Base-by-base conservation (phyloP, 208 protist species). In the Leishmania lainsoni region DNA sequence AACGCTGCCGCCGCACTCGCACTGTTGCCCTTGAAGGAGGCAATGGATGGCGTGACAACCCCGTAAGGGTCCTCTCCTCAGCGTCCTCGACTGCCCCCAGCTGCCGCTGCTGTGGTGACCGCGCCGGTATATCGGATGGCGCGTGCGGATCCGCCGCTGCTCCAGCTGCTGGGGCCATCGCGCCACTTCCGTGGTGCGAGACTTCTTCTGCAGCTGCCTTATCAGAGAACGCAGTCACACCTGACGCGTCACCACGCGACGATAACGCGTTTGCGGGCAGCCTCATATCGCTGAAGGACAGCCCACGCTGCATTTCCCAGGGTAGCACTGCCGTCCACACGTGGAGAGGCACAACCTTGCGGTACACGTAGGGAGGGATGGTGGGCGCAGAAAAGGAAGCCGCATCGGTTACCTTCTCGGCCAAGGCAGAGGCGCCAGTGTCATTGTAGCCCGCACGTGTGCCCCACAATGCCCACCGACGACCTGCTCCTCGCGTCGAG, bases 301-400 rank as follows among this genome's bases (percentile, higher is more conserved):
- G 90, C 16, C 94, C 94, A 6, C 92, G 90, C 79, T 96, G 92
- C 85, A 95, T 90, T 81, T 97, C 92, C 92, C 94, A 97, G 16
- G 94, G 94, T 76, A 97, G 87, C 78, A 97, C 83, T 26, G 94
- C 86, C 14, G 94, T 92, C 91, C 92, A 97, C 70, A 97, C 81
- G 20, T 79, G 81, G 80, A 97, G 80, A 22, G 92, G 92, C 54
- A 97, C 82, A 9, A 79, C 75, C 51, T 85, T 87, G 58, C 56
- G 77, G 61, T 82, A 86, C 29, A 86, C 82, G 48, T 65, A 66
- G 0, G 78, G 82, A 22, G 75, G 52, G 54, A 17, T 65, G 52
- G 10, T 32, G 17, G 35, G 49, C 16, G 49, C 35, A 49, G 74
- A 35, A 16, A 56, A 61, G 17, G 49, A 54, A 76, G 49, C 17